phyloP scores from a whole-genome alignment of 2,329 filamentous ascomycete species.

The Aspergillus niger region DNA sequence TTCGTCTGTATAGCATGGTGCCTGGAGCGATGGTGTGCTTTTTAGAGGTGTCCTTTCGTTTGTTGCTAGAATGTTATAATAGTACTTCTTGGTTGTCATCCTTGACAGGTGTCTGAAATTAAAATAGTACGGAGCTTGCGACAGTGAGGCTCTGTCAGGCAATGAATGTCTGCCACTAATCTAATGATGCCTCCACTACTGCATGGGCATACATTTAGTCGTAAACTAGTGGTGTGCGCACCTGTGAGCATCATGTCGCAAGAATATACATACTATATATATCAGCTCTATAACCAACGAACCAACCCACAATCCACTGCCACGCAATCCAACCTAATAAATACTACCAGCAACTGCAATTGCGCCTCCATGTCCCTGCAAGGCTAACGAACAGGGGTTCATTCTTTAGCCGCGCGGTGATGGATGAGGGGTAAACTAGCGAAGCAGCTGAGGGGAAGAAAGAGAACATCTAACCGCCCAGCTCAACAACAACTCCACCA shows the following conservation, averaged over 20 bases:
- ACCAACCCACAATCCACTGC: neutral
- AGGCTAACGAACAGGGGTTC: neutral
- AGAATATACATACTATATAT: too few relatives aligned
- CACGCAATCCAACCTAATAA: slow-evolving; percentile 19
- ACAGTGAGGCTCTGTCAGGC: too few relatives aligned
- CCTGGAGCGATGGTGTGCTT: neutral
- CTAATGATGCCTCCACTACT: too few relatives aligned
- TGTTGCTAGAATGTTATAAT: neutral
- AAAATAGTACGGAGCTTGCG: too few relatives aligned
- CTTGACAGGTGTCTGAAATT: too few relatives aligned
- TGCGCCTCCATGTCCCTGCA: neutral
- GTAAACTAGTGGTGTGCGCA: too few relatives aligned
- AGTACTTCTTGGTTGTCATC: too few relatives aligned
- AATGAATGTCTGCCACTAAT: too few relatives aligned
- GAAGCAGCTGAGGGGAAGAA: neutral
- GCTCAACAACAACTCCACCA: neutral
- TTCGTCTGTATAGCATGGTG: neutral
- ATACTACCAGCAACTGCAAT: slow-evolving; percentile 24
- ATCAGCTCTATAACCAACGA: neutral
- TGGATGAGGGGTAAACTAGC: neutral
- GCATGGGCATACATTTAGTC: too few relatives aligned
- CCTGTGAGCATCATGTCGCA: too few relatives aligned
- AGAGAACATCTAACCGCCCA: neutral
- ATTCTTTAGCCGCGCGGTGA: neutral
- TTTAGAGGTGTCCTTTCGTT: neutral